Evolutionary conservation across 1,139 yeast genomes (phyloP).

Genomic region (Schizosaccharomyces versatilis): DNA sequence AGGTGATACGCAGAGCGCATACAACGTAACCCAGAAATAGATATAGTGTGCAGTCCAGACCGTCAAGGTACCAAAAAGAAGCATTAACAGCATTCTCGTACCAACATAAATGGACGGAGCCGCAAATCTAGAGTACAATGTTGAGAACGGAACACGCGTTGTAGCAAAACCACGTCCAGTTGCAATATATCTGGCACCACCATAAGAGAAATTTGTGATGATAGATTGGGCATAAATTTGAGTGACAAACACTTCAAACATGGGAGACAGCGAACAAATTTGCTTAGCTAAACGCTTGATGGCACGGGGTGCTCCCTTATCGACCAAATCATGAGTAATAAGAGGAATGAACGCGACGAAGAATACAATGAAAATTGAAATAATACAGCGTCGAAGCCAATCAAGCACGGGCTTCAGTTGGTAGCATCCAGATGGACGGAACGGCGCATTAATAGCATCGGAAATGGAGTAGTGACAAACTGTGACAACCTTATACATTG

Average conservation of each 20-base stretch:
- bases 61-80: conserved; percentile 74
- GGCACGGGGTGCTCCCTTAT: conserved; percentile 94
- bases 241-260: conserved; percentile 95
- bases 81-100: conserved; percentile 71
- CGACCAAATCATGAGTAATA: conserved; percentile 88
- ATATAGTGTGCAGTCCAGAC: conserved; percentile 94
- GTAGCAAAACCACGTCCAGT: conserved; percentile 99
- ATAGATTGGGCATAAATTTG: conserved; percentile 89
- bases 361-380: conserved; percentile 95
- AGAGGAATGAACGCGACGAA: conserved; percentile 91
- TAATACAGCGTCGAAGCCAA: conserved; percentile 93
- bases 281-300: conserved; percentile 80
- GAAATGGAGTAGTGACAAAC: conserved; percentile 65
- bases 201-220: conserved; percentile 78
- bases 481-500: conserved; percentile 78
- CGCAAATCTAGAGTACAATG: conserved; percentile 86
- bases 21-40: conserved; percentile 95
- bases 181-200: conserved; percentile 98
- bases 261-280: conserved; percentile 70
- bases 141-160: conserved; percentile 92
- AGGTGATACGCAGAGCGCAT: conserved; percentile 82
- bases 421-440: conserved; percentile 84
- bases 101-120: conserved; percentile 94
- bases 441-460: conserved; percentile 65
- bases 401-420: conserved; percentile 73